Evolutionary conservation across 2,329 filamentous ascomycete genomes (phyloP).

Genomic region (Penicillium sp.): DNA sequence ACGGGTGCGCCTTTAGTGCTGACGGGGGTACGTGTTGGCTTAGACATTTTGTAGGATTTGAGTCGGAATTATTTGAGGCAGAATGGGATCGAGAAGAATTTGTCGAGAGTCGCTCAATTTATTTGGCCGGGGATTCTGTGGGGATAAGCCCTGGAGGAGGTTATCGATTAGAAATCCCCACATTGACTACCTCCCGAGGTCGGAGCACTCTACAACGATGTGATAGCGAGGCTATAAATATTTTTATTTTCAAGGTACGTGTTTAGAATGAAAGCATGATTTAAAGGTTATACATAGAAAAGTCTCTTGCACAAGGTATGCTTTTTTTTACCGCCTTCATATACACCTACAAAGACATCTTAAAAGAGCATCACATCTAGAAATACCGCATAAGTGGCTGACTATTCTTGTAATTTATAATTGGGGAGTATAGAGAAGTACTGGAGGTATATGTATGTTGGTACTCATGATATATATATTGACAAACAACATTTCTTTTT

Average conservation of each 20-base stretch:
- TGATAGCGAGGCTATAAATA: not conserved
- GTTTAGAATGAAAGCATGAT: not conserved
- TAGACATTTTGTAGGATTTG: slow-evolving; percentile 7
- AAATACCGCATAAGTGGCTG: too few species aligned
- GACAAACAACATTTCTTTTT: not conserved
- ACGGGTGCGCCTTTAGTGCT: slow-evolving; percentile 48
- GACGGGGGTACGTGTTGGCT: slow-evolving; percentile 30
- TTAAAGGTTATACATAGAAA: too few species aligned
- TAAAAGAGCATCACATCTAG: too few species aligned
- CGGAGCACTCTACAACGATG: not conserved
- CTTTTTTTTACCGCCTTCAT: too few species aligned
- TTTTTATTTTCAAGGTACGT: too few species aligned
- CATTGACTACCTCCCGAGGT: not conserved
- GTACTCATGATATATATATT: not conserved
- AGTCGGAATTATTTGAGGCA: not conserved
- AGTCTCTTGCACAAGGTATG: too few species aligned
- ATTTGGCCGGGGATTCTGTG: not conserved
- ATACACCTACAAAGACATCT: too few species aligned
- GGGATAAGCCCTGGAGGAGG: not conserved
- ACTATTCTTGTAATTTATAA: not conserved
- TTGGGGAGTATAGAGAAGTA: not conserved
- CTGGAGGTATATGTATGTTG: too few species aligned
- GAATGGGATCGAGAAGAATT: not conserved
- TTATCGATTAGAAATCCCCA: not conserved
- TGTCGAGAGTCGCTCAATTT: not conserved